Evolutionary conservation across 495 filamentous ascomycete genomes (phyloP).

Genomic region (Lepraria neglecta): DNA sequence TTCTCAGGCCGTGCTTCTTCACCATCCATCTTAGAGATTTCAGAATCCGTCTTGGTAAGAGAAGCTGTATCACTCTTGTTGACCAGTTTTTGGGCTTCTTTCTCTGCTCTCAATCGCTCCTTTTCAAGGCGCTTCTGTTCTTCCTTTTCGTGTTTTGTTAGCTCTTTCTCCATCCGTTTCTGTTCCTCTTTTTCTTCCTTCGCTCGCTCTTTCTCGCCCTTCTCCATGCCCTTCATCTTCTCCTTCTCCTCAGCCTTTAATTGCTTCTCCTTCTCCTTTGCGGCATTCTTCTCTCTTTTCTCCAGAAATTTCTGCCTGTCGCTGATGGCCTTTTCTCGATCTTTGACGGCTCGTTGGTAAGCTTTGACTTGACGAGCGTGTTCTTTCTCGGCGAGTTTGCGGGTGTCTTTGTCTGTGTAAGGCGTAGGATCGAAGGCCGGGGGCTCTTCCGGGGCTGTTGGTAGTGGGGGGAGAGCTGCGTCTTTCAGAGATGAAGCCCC

Average conservation of each 20-base stretch:
- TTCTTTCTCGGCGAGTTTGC: constrained; percentile 60
- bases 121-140: constrained; percentile 22
- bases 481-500: not conserved
- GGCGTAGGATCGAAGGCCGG: constrained; percentile 43
- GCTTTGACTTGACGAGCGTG: constrained; percentile 50
- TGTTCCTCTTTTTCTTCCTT: constrained; percentile 25
- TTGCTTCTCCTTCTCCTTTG: constrained; percentile 41
- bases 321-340: constrained; percentile 54
- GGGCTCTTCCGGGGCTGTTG: constrained; percentile 38
- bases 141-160: constrained; percentile 26
- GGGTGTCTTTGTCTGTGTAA: constrained; percentile 53
- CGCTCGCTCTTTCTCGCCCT: constrained; percentile 27
- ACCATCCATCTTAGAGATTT: not conserved
- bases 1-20: constrained; percentile 25
- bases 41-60: constrained; percentile 4
- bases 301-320: constrained; percentile 51
- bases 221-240: constrained; percentile 21
- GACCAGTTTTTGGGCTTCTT: constrained; percentile 5
- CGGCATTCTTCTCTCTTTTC: constrained; percentile 47
- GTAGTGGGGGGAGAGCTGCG: constrained; percentile 32
- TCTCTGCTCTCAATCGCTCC: constrained; percentile 13
- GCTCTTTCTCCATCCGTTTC: constrained; percentile 26
- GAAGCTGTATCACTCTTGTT: not conserved
- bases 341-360: constrained; percentile 56
- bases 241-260: constrained; percentile 36